These are phyloP conservation scores for Boletus speciosus DNA, from an alignment of 768 basidiomycete species.

Conservation along the genomic window DNA sequence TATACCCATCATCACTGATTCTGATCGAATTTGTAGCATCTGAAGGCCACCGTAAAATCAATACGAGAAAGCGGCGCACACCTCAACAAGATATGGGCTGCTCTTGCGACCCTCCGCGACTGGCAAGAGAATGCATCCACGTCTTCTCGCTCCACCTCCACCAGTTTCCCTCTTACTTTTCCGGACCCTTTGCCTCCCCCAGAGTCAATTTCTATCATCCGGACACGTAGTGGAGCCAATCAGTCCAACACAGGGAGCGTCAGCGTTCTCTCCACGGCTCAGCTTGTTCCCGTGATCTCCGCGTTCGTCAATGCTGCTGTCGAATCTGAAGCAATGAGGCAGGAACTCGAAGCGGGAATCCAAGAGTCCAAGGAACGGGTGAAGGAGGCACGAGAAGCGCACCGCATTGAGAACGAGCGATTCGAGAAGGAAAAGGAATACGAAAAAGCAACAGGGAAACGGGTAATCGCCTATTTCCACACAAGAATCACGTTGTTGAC, in stretches of 20 bases:
- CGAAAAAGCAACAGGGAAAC: conserved; percentile 44
- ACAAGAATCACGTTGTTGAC: not conserved
- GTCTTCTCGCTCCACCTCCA: conserved; percentile 11
- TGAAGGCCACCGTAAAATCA: conserved; percentile 43
- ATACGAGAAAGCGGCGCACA: conserved; percentile 52
- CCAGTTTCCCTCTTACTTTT: conserved; percentile 33
- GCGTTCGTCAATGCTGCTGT: conserved; percentile 55
- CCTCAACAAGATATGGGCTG: conserved; percentile 60
- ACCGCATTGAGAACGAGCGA: conserved; percentile 30
- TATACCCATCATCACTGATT: not conserved
- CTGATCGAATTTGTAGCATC: conserved; percentile 6
- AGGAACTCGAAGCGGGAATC: conserved; percentile 58
- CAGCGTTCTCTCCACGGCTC: conserved; percentile 45
- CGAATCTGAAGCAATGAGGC: conserved; percentile 45
- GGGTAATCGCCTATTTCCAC: conserved; percentile 4
- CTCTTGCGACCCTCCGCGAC: conserved; percentile 48
- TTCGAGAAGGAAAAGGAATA: conserved; percentile 43
- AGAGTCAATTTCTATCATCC: conserved; percentile 35
- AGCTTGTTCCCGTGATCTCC: conserved; percentile 64
- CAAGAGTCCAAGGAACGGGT: conserved; percentile 53
- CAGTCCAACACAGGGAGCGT: conserved; percentile 26
- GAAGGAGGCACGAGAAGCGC: conserved; percentile 51
- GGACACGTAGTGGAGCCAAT: conserved; percentile 45
- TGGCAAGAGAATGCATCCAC: conserved; percentile 19
- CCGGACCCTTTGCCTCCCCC: conserved; percentile 63